Conservation (phyloP, 1,284 basidiomycete species). For the Mycena sp. region DNA sequence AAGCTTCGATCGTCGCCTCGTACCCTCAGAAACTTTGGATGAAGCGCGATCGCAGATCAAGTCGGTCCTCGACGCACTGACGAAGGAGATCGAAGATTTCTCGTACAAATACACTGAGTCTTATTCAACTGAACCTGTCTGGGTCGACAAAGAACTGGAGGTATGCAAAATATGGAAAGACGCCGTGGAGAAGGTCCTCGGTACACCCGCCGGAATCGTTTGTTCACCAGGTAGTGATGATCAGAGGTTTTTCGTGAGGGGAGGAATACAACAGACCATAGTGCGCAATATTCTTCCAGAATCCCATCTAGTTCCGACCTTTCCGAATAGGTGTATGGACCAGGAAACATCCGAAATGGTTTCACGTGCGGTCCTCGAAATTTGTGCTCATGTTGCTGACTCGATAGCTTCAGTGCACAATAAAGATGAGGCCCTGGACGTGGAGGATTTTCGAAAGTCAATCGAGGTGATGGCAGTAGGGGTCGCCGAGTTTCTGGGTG, state of each 20-base stretch:
- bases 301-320: neutral
- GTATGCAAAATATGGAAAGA: neutral
- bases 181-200: neutral
- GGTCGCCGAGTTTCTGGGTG: neutral
- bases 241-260: neutral
- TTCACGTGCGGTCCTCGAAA: too few relatives aligned
- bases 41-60: neutral
- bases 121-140: neutral
- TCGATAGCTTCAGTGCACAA: neutral
- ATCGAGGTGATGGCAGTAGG: slow-evolving; percentile 6
- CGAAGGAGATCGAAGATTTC: neutral
- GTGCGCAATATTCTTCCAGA: neutral
- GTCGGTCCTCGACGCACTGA: neutral
- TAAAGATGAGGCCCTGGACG: neutral
- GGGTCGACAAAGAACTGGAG: neutral
- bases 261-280: neutral
- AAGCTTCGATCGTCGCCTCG: neutral
- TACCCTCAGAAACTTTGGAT: neutral
- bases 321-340: neutral
- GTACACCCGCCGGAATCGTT: neutral
- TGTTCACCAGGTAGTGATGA: neutral
- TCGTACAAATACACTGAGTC: neutral
- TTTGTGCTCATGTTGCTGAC: neutral
- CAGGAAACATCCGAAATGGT: neutral
- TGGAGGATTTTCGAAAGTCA: neutral